phyloP scores from a whole-genome alignment of 805 yeast genomes.

The Sugiyamaella qingdaonensis region DNA sequence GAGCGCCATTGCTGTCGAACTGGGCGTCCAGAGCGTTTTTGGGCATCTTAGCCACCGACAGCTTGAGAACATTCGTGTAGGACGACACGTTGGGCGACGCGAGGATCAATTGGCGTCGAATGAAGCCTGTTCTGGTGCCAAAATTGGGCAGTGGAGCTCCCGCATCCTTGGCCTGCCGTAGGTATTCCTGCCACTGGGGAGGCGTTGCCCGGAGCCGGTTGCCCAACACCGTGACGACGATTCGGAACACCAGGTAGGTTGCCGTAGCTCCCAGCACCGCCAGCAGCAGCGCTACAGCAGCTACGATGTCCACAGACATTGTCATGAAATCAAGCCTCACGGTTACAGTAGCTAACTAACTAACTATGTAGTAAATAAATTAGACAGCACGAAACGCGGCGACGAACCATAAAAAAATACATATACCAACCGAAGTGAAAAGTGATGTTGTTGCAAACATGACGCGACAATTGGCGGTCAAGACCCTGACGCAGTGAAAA shows the following conservation, averaged over 20 bases:
- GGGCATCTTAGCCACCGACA: conserved; percentile 13
- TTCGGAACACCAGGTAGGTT: conserved; percentile 10
- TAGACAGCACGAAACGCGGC: background rate
- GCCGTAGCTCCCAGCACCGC: background rate
- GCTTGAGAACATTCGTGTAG: conserved; percentile 20
- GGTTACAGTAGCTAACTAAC: background rate
- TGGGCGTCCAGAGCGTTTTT: conserved; percentile 12
- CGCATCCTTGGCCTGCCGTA: conserved; percentile 21
- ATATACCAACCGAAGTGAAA: too few relatives aligned
- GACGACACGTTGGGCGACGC: conserved; percentile 32
- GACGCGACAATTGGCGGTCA: too few relatives aligned
- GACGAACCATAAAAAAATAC: too few relatives aligned
- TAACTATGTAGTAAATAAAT: background rate
- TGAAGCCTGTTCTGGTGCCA: conserved; percentile 29
- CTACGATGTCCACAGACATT: conserved; percentile 6
- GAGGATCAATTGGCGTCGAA: conserved; percentile 38
- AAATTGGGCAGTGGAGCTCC: conserved; percentile 20
- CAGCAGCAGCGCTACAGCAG: conserved; percentile 8
- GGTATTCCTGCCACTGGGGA: conserved; percentile 19
- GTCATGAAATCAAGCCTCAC: conserved; percentile 4
- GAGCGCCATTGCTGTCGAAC: conserved; percentile 18
- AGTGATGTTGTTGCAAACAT: too few relatives aligned
- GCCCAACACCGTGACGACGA: conserved; percentile 7
- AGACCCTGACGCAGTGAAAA: too few relatives aligned
- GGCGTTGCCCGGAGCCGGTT: conserved; percentile 24